phyloP scores from a whole-genome alignment of 2,329 filamentous ascomycete genomes.

The Cercospora citrullina region DNA sequence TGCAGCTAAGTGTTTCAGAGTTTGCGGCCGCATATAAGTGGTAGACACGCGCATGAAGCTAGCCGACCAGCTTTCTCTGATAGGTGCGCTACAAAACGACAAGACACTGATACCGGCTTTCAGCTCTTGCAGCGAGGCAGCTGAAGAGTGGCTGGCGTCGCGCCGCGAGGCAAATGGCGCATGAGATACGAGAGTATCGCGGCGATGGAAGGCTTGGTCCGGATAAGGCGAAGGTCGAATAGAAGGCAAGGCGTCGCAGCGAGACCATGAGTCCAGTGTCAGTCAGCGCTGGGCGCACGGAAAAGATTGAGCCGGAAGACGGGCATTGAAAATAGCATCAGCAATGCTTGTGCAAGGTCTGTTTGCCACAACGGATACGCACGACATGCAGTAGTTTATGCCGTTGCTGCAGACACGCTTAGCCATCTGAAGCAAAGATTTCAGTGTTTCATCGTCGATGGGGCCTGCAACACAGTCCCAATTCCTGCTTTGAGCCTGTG shows the following conservation, averaged over 20 bases:
- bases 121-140: not conserved
- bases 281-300: not conserved
- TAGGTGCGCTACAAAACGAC: constrained; percentile 4
- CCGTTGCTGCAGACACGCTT: constrained; percentile 11
- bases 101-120: constrained; percentile 2
- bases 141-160: not conserved
- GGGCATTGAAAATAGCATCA: constrained; percentile 13
- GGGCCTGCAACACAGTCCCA: not conserved
- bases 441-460: constrained; percentile 10
- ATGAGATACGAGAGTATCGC: not conserved
- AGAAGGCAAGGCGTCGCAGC: not conserved
- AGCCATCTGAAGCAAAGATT: not conserved
- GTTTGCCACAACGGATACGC: constrained; percentile 18
- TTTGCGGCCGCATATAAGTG: constrained; percentile 17
- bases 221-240: not conserved
- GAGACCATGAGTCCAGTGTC: not conserved
- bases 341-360: constrained; percentile 7
- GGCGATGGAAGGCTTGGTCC: not conserved
- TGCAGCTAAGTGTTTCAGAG: constrained; percentile 21
- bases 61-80: constrained; percentile 3
- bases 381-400: constrained; percentile 3
- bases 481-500: not conserved
- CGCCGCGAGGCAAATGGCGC: not conserved
- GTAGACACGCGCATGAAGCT: constrained; percentile 15
- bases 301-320: not conserved